Evolutionary conservation across 495 filamentous ascomycete species (phyloP), one percentile per base, ranked within the genome.

Genomic region (Penicillium lagena): DNA sequence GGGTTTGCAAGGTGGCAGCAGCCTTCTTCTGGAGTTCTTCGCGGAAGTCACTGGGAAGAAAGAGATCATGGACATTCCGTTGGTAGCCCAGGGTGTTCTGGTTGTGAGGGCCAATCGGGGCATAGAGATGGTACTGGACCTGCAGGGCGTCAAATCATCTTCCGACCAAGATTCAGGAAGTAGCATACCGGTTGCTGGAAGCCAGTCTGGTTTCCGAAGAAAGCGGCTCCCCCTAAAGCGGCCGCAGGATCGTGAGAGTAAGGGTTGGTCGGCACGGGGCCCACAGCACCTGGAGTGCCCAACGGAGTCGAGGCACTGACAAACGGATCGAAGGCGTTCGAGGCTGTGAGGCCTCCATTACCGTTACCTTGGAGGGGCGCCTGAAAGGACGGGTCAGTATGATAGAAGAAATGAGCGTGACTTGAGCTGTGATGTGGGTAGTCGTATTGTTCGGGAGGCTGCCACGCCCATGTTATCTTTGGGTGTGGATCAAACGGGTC

Each of bases 61-160:
- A 97, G 42, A 96, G 83, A 59, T 96, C 89, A 57, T 90, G 87
- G 9, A 85, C 83, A 46, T 81, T 82, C 42, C 86, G 79, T 58
- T 97, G 89, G 65, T 93, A 95, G 3, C 82, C 79, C 42, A 85
- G 72, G 11, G 89, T 72, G 47, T 84, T 86, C 56, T 89, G 82
- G 46, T 79, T 81, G 55, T 90, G 82, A 7, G 89, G 81, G n/a
- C 87, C 88, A 47, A 87, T 73, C 1, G 90, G 89, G 14, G 89
- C 86, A 58, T 97, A 98, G 7, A 95, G 79, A 68, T 97, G 91
- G 60, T 96, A 95, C 72, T 93, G 80, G 42, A 87, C 83, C 74
- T 87, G 45, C 15, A 45, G 33, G 37, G 9, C 12, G 31, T 64
- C 35, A 52, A 34, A 39, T 28, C 9, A 15, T 46, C 34, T 35